Base-by-base conservation (phyloP, 768 basidiomycete genomes). In the Leccinum truebloodii region DNA sequence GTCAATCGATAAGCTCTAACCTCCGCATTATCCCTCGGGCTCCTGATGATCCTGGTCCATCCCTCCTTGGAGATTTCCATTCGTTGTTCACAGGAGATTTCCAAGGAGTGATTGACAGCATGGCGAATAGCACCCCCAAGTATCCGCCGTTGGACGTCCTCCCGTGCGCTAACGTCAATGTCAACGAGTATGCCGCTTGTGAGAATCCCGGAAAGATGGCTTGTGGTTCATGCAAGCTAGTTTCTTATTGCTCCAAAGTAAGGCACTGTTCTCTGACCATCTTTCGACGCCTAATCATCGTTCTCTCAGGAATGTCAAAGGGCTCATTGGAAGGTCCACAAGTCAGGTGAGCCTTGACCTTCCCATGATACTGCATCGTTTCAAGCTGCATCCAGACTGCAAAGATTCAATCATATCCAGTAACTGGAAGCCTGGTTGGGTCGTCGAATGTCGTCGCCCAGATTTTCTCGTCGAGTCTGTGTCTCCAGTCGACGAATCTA, bases 231-330 rank as follows among this genome's bases (percentile, higher is more conserved):
- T 81, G 80, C 64, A 74, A 62, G 53, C 63, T 81, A 18, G 79
- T 80, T 2, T 76, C 75, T 22, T 82, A 82, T 60, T 82, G 81
- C 62, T 81, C 80, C 10, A 76, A 69, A 59, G 70, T 65, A 53
- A 41, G 24, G 3, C 3, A 24, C 14, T 22, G 2, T 60, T 28
- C 34, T 53, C 6, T 6, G 35, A 13, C 16, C 12, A 16, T 24
- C 7, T 6, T n/a, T 22, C 1, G 30, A 32, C 12, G 18, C 22
- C 57, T 14, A 46, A 3, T 35, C 6, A 50, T 6, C 6, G 3
- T 13, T 4, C 12, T 7, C 13, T 12, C 52, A 80, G 78, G 75
- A 73, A 44, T 82, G 81, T 58, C 81, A 82, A 63, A 68, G 44
- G 20, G 64, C 44, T 18, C 80, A 81, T 57, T 81, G 80, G 81